A percentile compares a stretch with the other conserved stretches of the same genome.
Conservation (phyloP, 2,329 filamentous ascomycete genomes). For the Microascus cirrosus region DNA sequence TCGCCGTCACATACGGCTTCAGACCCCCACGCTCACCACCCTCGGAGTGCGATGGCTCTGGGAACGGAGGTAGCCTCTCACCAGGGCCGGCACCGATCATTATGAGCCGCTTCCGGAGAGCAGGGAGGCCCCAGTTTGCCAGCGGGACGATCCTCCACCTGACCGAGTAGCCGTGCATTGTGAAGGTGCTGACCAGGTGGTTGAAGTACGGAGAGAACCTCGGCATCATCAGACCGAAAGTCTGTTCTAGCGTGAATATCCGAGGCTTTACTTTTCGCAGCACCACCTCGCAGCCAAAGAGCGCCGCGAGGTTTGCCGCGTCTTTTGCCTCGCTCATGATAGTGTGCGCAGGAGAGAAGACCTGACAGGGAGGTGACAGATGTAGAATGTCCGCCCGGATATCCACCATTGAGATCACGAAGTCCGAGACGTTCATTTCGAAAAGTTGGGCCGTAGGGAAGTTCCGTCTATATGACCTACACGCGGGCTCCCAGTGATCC, state of each 20-base stretch:
- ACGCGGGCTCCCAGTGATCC: constrained; percentile 48
- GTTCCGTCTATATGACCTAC: constrained; percentile 45
- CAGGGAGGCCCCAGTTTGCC: constrained; percentile 37
- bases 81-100: constrained; percentile 55
- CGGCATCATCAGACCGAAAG: constrained; percentile 51
- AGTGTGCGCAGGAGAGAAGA: constrained; percentile 64
- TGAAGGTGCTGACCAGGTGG: constrained; percentile 51
- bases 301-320: constrained; percentile 53
- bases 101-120: constrained; percentile 38
- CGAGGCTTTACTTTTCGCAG: constrained; percentile 50
- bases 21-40: constrained; percentile 21
- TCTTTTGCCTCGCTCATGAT: constrained; percentile 53
- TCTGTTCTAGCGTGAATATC: constrained; percentile 69
- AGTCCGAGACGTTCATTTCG: constrained; percentile 30
- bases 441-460: constrained; percentile 41
- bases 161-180: constrained; percentile 55
- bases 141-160: constrained; percentile 53
- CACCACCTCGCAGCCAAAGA: constrained; percentile 42
- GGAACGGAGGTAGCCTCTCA: constrained; percentile 57
- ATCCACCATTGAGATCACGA: constrained; percentile 24
- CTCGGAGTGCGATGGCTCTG: constrained; percentile 45
- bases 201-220: constrained; percentile 45
- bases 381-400: constrained; percentile 52
- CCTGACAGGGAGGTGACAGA: constrained; percentile 67
- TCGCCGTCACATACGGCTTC: constrained; percentile 31